Evolutionary conservation across 345 rosid species (phyloP).

Genomic region (Citrus trifoliata): DNA sequence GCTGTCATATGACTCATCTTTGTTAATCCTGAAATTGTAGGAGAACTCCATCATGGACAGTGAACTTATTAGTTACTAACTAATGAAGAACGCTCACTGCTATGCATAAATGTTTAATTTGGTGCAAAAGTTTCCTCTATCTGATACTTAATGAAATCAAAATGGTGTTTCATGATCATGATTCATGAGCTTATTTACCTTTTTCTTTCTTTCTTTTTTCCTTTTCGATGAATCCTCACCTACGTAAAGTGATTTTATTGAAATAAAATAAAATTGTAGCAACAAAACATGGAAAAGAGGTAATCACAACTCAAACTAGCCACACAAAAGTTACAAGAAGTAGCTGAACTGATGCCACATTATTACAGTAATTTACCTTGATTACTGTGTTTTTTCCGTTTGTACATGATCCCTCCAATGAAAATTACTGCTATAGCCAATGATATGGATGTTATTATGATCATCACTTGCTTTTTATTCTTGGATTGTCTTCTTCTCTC

Average conservation of each 20-base stretch:
- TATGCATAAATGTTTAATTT: neutral
- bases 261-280: too few relatives aligned
- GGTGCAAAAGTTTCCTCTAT: neutral
- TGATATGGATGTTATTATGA: neutral
- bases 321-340: too few relatives aligned
- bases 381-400: neutral
- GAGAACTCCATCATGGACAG: constrained; percentile 10
- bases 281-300: too few relatives aligned
- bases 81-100: neutral
- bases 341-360: too few relatives aligned
- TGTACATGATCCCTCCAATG: neutral
- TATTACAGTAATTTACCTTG: neutral
- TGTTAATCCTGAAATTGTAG: constrained; percentile 14
- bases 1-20: constrained; percentile 18
- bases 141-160: neutral
- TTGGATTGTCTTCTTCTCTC: neutral
- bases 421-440: neutral
- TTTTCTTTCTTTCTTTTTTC: too few relatives aligned
- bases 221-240: too few relatives aligned
- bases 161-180: neutral
- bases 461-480: neutral
- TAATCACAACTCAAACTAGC: too few relatives aligned
- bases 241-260: too few relatives aligned
- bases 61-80: neutral
- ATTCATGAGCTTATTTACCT: too few relatives aligned